Base-by-base conservation (phyloP, 768 basidiomycete genomes). In the Holtermanniella nyarrowii region DNA sequence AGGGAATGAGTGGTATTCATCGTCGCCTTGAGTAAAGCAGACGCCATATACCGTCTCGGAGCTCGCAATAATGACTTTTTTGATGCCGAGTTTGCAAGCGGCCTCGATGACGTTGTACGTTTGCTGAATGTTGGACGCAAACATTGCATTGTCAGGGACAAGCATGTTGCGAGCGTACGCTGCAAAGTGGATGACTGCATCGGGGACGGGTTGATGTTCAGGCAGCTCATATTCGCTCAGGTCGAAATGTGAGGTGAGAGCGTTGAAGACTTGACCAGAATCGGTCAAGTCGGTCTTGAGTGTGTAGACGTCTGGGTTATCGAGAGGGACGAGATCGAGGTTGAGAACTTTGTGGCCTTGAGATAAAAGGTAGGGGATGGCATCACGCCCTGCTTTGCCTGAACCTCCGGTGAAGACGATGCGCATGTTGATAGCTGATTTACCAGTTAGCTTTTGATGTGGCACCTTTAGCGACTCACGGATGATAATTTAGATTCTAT, bases 31-130 rank as follows among this genome's bases (percentile, higher is more conserved):
- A 23, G 63, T 61, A 50, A 70, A 70, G 44, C 68, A 70, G 14
- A 70, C 66, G 3, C 60, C 60, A 50, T 70, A 70, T 3, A 59
- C 60, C 10, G 68, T 70, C 48, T 70, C 66, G 3, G 60, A 62
- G 22, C 51, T 54, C 18, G 66, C 66, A 26, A 67, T 63, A 48
- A 69, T 63, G 39, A 69, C 48, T 51, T 67, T 67, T 48, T 57
- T 59, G 50, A 70, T 60, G 7, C 68, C 68, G 21, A 70, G 56
- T 45, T 70, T 70, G 45, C 58, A 60, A 16, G 65, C 61, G 2
- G 62, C 68, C 41, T 70, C 68, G 48, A 70, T 66, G 41, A 70
- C 61, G 44, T 70, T 70, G 57, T 70, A 70, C 1, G 68, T 70
- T 41, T 51, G 46, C 24, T 55, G 53, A 5, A 56, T 56, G 43